These are phyloP conservation scores for Tardiomyces blankii DNA, from an alignment of 1,139 yeast genomes.

Conservation along the genomic window DNA sequence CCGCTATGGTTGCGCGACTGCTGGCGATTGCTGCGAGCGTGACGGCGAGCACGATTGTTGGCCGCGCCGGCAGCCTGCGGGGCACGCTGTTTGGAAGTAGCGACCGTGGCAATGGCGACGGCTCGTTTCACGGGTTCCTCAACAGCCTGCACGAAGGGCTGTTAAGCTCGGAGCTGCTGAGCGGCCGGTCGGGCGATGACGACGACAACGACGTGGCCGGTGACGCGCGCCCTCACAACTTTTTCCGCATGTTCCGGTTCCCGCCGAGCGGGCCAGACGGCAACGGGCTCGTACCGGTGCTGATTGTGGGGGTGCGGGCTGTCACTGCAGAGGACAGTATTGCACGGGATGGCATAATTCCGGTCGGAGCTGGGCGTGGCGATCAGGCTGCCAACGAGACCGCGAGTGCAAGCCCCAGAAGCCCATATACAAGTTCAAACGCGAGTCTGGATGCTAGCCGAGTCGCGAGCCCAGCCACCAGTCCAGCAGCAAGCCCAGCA, in stretches of 20 bases:
- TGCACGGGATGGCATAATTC: conserved; percentile 8
- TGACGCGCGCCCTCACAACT: conserved; percentile 18
- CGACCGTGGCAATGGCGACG: conserved; percentile 9
- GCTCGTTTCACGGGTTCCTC: conserved; percentile 4
- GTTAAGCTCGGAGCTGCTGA: background rate
- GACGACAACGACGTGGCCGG: conserved; percentile 1
- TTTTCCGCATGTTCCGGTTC: conserved; percentile 46
- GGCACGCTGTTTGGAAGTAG: conserved; percentile 16
- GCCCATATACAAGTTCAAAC: too few relatives aligned
- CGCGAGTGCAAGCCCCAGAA: background rate
- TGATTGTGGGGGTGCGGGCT: conserved; percentile 47
- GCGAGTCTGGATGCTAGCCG: background rate
- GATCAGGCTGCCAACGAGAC: background rate
- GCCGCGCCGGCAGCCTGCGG: conserved; percentile 13
- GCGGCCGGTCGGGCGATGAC: background rate
- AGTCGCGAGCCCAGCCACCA: background rate
- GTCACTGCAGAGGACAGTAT: conserved; percentile 19
- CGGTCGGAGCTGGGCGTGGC: conserved; percentile 2
- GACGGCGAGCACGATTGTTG: conserved; percentile 34
- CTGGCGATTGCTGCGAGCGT: conserved; percentile 38
- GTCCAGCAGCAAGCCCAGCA: background rate
- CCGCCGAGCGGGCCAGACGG: conserved; percentile 21
- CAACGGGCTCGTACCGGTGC: conserved; percentile 36
- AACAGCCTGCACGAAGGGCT: conserved; percentile 9
- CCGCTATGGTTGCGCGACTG: conserved; percentile 33